phyloP scores from a whole-genome alignment of 2,329 filamentous ascomycete species.

The Clathrospora elynae region DNA sequence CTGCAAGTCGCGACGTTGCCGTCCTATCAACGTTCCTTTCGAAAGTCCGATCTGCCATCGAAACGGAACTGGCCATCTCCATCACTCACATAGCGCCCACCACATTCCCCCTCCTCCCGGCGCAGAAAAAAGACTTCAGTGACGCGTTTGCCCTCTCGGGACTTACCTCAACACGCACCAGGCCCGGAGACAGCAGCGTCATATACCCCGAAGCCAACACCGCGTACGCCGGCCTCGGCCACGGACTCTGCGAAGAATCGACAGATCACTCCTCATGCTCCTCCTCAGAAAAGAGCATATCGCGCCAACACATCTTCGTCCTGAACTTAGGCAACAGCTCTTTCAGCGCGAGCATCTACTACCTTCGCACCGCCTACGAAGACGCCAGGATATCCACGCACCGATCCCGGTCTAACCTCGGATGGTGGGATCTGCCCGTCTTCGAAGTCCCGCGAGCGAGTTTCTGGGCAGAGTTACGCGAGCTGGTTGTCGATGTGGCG shows the following conservation, averaged over 20 bases:
- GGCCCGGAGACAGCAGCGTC: not conserved
- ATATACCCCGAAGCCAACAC: conserved; percentile 26
- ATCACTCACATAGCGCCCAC: conserved; percentile 24
- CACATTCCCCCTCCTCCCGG: conserved; percentile 19
- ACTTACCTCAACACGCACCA: conserved; percentile 13
- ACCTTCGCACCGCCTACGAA: conserved; percentile 13
- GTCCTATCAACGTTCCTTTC: conserved; percentile 25
- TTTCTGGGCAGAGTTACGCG: conserved; percentile 32
- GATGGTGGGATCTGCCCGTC: conserved; percentile 36
- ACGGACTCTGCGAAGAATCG: conserved; percentile 21
- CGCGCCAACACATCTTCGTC: conserved; percentile 27
- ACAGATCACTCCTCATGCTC: conserved; percentile 8
- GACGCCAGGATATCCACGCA: conserved; percentile 13
- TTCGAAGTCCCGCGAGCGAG: conserved; percentile 27
- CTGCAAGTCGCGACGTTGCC: conserved; percentile 19
- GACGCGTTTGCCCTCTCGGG: conserved; percentile 24
- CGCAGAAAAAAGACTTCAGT: conserved; percentile 21
- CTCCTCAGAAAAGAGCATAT: conserved; percentile 10
- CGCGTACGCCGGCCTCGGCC: conserved; percentile 25
- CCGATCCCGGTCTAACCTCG: conserved; percentile 23
- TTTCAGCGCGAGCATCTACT: conserved; percentile 29
- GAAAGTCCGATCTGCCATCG: conserved; percentile 21
- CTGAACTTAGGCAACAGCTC: conserved; percentile 35
- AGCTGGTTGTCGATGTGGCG: conserved; percentile 23
- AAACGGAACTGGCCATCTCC: conserved; percentile 16